Evolutionary conservation across 2,329 filamentous ascomycete species (phyloP).

Genomic region (Karstenula rhodostoma): DNA sequence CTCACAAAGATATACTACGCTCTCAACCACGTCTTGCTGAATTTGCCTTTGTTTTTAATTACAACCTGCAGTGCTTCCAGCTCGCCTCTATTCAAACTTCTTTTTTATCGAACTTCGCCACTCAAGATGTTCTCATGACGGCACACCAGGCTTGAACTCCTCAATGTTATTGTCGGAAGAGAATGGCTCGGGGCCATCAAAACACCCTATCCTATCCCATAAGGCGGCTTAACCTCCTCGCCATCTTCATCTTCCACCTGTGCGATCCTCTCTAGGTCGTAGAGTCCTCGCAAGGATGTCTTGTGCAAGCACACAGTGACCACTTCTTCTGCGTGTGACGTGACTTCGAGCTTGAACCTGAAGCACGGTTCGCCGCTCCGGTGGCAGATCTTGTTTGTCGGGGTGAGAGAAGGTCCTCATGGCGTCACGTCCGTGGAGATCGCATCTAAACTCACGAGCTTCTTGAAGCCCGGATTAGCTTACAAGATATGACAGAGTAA

Average conservation of each 20-base stretch:
- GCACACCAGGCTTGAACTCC: conserved; percentile 18
- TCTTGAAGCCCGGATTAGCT: not conserved
- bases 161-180: conserved; percentile 15
- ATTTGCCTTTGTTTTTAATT: too few species aligned
- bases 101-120: not conserved
- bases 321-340: conserved; percentile 9
- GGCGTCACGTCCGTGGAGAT: not conserved
- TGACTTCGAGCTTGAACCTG: conserved; percentile 19
- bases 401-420: too few species aligned
- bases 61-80: not conserved
- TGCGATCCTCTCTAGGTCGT: conserved; percentile 17
- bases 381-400: conserved; percentile 4
- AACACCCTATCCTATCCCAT: conserved; percentile 19
- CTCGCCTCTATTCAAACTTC: not conserved
- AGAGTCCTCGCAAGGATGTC: conserved; percentile 16
- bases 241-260: conserved; percentile 12
- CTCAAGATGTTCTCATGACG: conserved; percentile 13
- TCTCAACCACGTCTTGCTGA: not conserved
- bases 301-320: conserved; percentile 19
- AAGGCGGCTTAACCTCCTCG: conserved; percentile 17
- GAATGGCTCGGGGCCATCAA: conserved; percentile 15
- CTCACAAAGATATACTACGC: not conserved
- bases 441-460: not conserved
- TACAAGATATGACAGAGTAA: not conserved
- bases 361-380: conserved; percentile 17